A percentile compares a stretch with the other conserved stretches of the same genome.
These are phyloP conservation scores for Komagataella phaffii DNA, from an alignment of 805 yeast species.

Conservation along the genomic window DNA sequence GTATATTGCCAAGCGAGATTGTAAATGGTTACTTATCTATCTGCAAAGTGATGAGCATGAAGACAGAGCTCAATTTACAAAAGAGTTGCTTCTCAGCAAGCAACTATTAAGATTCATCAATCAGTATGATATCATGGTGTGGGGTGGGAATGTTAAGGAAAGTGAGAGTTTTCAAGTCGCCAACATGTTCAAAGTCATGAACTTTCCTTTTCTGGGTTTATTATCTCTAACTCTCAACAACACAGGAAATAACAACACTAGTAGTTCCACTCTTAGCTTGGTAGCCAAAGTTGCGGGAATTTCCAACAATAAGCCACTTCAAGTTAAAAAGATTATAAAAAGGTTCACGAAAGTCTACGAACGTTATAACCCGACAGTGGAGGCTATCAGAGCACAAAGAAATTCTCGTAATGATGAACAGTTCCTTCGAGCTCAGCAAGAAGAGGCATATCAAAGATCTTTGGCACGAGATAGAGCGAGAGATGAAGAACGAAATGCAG, in stretches of 20 bases:
- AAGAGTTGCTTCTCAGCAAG: conserved; percentile 37
- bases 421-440: conserved; percentile 59
- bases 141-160: conserved; percentile 83
- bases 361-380: conserved; percentile 48
- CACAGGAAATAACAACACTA: conserved; percentile 41
- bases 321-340: conserved; percentile 17
- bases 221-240: conserved; percentile 51
- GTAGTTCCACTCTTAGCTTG: conserved; percentile 39
- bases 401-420: conserved; percentile 22
- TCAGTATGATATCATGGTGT: conserved; percentile 43
- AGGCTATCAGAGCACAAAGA: conserved; percentile 48
- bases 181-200: conserved; percentile 53
- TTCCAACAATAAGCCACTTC: conserved; percentile 18
- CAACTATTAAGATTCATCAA: conserved; percentile 32
- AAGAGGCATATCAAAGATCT: conserved; percentile 61
- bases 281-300: conserved; percentile 53
- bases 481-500: conserved; percentile 22
- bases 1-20: conserved; percentile 52
- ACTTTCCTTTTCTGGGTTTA: conserved; percentile 74
- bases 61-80: conserved; percentile 37
- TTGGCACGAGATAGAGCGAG: conserved; percentile 52
- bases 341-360: conserved; percentile 24
- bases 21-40: conserved; percentile 60
- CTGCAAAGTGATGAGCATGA: conserved; percentile 66
- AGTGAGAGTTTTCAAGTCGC: conserved; percentile 81